phyloP scores from a whole-genome alignment of 129 eudicot species.

The Centaurea solstitialis region DNA sequence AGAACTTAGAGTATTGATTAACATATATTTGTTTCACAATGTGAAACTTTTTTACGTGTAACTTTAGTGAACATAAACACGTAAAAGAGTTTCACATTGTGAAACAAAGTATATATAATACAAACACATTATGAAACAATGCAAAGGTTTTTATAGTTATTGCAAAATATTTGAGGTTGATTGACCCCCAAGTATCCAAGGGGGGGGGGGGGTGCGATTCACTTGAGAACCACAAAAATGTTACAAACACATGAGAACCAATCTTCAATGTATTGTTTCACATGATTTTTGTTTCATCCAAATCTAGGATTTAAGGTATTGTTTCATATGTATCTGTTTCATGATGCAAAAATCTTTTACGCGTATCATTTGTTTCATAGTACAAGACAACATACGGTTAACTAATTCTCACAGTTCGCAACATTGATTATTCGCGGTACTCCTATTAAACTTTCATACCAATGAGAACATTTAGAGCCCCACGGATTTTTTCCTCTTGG shows the following conservation, averaged over 20 bases:
- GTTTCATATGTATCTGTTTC: background rate
- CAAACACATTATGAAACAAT: background rate
- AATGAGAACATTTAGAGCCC: constrained; percentile 16
- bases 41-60: background rate
- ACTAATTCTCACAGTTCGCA: background rate
- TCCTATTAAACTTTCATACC: constrained; percentile 1
- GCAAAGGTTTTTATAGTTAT: too few species aligned
- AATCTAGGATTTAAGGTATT: too few species aligned
- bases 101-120: background rate
- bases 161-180: too few species aligned
- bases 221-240: too few species aligned
- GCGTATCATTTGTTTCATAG: background rate
- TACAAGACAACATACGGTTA: background rate
- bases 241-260: too few species aligned
- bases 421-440: background rate
- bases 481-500: constrained; percentile 20
- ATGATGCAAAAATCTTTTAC: background rate
- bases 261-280: too few species aligned
- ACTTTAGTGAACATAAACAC: background rate
- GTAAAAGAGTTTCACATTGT: background rate
- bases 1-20: background rate
- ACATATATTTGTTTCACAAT: background rate
- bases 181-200: too few species aligned
- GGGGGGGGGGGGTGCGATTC: too few species aligned
- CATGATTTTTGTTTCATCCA: too few species aligned